Percentiles rank a stretch among this genome's conserved stretches.
Evolutionary conservation across 1,139 yeast genomes (phyloP).

Genomic region (Candida sp.): DNA sequence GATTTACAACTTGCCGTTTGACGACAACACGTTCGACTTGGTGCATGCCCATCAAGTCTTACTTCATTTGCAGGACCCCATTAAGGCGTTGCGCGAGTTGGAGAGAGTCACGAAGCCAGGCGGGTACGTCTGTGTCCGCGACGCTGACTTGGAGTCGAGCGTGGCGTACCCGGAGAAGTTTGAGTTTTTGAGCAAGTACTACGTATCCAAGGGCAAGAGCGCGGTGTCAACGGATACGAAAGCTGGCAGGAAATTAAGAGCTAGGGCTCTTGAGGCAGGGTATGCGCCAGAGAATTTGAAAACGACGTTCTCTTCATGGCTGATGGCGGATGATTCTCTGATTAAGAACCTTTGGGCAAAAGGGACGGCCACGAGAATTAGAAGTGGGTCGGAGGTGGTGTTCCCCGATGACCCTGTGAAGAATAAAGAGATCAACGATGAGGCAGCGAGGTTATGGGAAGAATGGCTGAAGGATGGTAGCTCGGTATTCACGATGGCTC

Average conservation of each 20-base stretch:
- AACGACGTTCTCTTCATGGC: conserved; percentile 20
- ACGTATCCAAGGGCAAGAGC: conserved; percentile 10
- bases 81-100: conserved; percentile 32
- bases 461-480: conserved; percentile 19
- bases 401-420: conserved; percentile 14
- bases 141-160: conserved; percentile 27
- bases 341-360: conserved; percentile 13
- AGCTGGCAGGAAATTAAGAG: conserved; percentile 22
- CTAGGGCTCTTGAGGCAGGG: conserved; percentile 24
- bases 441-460: conserved; percentile 16
- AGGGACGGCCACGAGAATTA: conserved; percentile 16
- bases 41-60: conserved; percentile 44
- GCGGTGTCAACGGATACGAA: conserved; percentile 17
- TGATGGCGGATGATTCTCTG: conserved; percentile 13
- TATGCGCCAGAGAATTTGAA: conserved; percentile 15
- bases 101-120: conserved; percentile 39
- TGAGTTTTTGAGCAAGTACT: conserved; percentile 13
- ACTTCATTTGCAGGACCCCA: conserved; percentile 38
- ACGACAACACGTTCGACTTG: conserved; percentile 40
- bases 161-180: conserved; percentile 25
- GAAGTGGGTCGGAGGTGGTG: conserved; percentile 15
- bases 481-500: conserved; percentile 15
- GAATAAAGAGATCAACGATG: conserved; percentile 11
- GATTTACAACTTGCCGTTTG: conserved; percentile 33
- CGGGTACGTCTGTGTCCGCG: conserved; percentile 39